Base-by-base conservation (phyloP, 1,284 basidiomycete species). In the Ceratobasidium papillatum region DNA sequence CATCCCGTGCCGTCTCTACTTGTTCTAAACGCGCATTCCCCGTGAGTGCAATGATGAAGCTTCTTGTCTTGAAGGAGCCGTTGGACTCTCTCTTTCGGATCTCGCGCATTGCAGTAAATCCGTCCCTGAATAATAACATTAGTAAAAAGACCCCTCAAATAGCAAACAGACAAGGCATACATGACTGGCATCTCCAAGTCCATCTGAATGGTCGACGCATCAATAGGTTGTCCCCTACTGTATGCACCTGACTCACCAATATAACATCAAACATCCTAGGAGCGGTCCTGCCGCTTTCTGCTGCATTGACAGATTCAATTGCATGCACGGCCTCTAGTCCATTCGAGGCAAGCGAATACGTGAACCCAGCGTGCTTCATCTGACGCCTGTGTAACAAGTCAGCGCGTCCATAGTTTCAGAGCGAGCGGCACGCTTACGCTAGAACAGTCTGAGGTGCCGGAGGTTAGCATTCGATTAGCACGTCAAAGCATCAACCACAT, bases 181-280 rank as follows among this genome's bases (percentile, higher is more conserved):
- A 80, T 79, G 22, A 80, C 79, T 9, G 79, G 79, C 80, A 80
- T 80, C 65, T 80, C 80, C 59, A 79, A 79, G 63, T 80, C 80
- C 80, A 80, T 80, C 79, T 80, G 30, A 38, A 34, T 32, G 47
- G n/a, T 54, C 32, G 22, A 38, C 11, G 17, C 47, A 8, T 12
- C 9, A 58, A 32, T 22, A 36, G 41, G n/a, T n/a, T n/a, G n/a
- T n/a, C 4, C 9, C 36, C 3, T 3, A 36, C 19, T 36, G 19
- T 11, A 25, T 68, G 22, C 12, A n/a, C 3, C 4, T 27, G 11
- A 74, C 77, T 68, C 38, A 80, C 79, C 59, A 80, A 69, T 27
- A 80, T 77, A 8, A 74, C 79, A 68, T 80, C 79, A 64, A 80
- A 80, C 12, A 58, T 22, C 43, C 68, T 49, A 17, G 41, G 41